Evolutionary conservation across 2,329 filamentous ascomycete species (phyloP).

Genomic region (Diplodia mutila): DNA sequence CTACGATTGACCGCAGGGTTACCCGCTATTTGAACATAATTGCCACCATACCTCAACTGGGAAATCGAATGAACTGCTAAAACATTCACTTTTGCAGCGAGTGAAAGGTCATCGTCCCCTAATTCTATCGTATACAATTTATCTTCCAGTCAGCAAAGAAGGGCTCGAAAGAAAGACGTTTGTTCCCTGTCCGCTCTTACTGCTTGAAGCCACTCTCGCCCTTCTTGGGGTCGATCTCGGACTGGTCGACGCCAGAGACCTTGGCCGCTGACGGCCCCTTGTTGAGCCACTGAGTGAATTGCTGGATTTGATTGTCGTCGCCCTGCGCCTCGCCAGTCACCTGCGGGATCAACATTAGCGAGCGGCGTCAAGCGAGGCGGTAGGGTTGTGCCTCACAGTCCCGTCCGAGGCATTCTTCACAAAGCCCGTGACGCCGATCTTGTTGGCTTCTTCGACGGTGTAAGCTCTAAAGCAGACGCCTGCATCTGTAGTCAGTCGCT

Average conservation of each 20-base stretch:
- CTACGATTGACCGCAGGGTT: too few relatives aligned
- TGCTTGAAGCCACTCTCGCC: slow-evolving; percentile 67
- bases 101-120: not conserved
- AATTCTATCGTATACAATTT: slow-evolving; percentile 13
- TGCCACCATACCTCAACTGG: too few relatives aligned
- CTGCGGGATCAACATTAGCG: slow-evolving; percentile 51
- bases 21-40: too few relatives aligned
- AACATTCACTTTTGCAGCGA: not conserved
- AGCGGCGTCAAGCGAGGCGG: not conserved
- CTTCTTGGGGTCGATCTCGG: slow-evolving; percentile 66
- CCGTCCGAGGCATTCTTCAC: slow-evolving; percentile 54
- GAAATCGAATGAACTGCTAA: not conserved
- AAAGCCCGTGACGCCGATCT: slow-evolving; percentile 50
- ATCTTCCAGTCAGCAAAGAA: not conserved
- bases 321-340: slow-evolving; percentile 91
- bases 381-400: slow-evolving; percentile 37
- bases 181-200: slow-evolving; percentile 11
- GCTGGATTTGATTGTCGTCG: slow-evolving; percentile 63
- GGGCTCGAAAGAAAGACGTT: not conserved
- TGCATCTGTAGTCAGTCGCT: slow-evolving; percentile 28
- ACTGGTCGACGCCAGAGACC: slow-evolving; percentile 74
- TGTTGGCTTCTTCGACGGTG: slow-evolving; percentile 49
- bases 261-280: slow-evolving; percentile 72
- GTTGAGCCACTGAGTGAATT: slow-evolving; percentile 75
- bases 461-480: slow-evolving; percentile 55